Evolutionary conservation across 257 asterid genomes (phyloP), one percentile per base, ranked within the genome.

Genomic region (Solanum clarkiae): DNA sequence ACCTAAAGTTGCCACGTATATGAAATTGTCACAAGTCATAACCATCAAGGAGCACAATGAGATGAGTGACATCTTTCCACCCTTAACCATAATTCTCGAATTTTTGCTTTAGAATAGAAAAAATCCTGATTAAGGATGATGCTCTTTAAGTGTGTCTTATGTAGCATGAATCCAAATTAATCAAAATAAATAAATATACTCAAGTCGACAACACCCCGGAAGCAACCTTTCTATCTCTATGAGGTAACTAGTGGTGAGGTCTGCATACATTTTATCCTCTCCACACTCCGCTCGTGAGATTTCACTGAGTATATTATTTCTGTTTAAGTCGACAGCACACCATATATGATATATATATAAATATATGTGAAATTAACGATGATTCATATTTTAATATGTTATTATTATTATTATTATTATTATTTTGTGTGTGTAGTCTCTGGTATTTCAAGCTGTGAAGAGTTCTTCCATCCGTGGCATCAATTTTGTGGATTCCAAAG

Each of bases 401-500:
- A 36, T 14, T 4, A 0, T 47, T 75, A 1, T 45, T 20, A 13
- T 7, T 32, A 32, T 20, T 14, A 1, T 45, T 20, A 13, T 7
- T 32, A 32, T 20, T 14, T 22, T 32, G 22, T 18, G 72, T 36
- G 49, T 57, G 91, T 89, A 92, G 97, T 84, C 93, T 82, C 83
- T 94, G 0, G 80, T 87, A n/a, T 83, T 93, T 29, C 85, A 86
- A 36, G 16, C 49, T 1, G 91, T 87, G 18, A 45, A 40, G 1
- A 51, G 83, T 71, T 80, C 90, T 4, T 65, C 70, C 3, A 18
- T 95, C 44, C 70, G 87, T 69, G 69, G 84, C 79, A 26, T 95
- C 1, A 89, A 54, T 3, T 86, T 94, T 9, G 63, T 91, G 4
- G 90, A 95, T 79, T 84, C 92, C 44, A 95, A 93, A 93, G 98